Evolutionary conservation across 345 rosid genomes (phyloP).

Genomic region (Litchi chinensis): DNA sequence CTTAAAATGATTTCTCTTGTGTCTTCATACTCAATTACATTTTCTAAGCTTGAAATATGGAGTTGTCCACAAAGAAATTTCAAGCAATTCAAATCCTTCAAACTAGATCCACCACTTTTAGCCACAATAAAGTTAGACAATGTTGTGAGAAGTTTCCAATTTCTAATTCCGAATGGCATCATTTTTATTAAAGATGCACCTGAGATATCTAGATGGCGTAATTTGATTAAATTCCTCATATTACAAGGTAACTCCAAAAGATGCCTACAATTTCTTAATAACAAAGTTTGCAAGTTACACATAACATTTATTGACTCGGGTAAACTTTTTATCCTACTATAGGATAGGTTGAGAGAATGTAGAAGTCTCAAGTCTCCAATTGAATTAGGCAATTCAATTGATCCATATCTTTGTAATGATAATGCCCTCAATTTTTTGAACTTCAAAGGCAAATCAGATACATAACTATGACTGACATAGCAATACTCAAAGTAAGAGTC

Average conservation of each 20-base stretch:
- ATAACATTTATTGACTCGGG: neutral
- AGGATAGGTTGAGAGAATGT: neutral
- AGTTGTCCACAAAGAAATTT: neutral
- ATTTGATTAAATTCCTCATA: neutral
- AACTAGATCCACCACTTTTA: neutral
- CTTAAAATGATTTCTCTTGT: neutral
- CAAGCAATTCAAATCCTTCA: neutral
- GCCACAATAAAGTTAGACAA: neutral
- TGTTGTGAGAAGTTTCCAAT: neutral
- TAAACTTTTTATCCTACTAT: neutral
- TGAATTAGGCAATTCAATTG: neutral
- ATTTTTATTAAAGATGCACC: neutral
- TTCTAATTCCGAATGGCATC: neutral
- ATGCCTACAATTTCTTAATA: neutral
- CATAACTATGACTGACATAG: neutral
- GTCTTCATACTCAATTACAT: neutral
- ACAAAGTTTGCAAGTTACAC: neutral
- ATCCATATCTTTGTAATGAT: neutral
- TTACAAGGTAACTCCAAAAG: neutral
- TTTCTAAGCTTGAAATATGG: neutral
- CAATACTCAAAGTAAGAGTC: no score
- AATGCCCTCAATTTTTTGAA: neutral
- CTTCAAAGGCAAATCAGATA: neutral
- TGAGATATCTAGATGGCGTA: neutral
- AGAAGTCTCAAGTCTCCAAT: neutral